Percentiles rank a stretch among this genome's conserved stretches.
phyloP scores from a whole-genome alignment of 2,329 filamentous ascomycete species.

The Mycosphaerella sp. region DNA sequence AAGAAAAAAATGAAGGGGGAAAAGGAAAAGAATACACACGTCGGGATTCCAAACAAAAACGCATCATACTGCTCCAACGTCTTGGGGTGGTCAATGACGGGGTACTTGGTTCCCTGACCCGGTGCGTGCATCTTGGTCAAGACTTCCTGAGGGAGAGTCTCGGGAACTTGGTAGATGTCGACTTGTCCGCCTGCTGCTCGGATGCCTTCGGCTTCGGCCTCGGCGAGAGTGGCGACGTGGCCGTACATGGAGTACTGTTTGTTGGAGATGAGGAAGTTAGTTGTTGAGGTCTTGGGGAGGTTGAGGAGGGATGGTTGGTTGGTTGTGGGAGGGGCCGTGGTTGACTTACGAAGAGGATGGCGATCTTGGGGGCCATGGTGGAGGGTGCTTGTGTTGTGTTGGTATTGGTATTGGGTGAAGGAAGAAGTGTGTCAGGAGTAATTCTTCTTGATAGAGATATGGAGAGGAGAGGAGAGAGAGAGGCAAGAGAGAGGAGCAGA shows the following conservation, averaged over 20 bases:
- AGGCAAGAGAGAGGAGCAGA: no score
- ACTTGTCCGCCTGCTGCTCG: slow-evolving; percentile 75
- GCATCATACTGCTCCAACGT: slow-evolving; percentile 66
- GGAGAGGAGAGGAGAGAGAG: no score
- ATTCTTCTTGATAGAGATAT: no score
- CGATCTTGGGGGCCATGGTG: slow-evolving; percentile 82
- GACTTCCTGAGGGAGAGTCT: slow-evolving; percentile 81
- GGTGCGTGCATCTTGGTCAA: slow-evolving; percentile 88
- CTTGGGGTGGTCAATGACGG: slow-evolving; percentile 52
- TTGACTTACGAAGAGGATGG: slow-evolving; percentile 74
- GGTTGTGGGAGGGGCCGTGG: neutral
- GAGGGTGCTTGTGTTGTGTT: slow-evolving; percentile 1
- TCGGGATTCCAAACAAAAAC: slow-evolving; percentile 90
- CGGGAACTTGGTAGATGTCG: slow-evolving; percentile 79
- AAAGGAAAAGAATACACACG: slow-evolving; percentile 36
- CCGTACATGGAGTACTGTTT: slow-evolving; percentile 35
- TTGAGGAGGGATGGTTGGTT: neutral
- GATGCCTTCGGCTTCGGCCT: slow-evolving; percentile 86
- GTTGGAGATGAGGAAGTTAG: neutral
- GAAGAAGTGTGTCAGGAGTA: neutral
- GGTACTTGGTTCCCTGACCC: slow-evolving; percentile 59
- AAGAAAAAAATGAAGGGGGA: no score
- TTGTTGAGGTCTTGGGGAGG: neutral
- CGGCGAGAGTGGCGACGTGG: slow-evolving; percentile 75
- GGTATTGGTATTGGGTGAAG: neutral